Evolutionary conservation across 495 filamentous ascomycete genomes (phyloP).

Genomic region (Penicillium bialowiezense): DNA sequence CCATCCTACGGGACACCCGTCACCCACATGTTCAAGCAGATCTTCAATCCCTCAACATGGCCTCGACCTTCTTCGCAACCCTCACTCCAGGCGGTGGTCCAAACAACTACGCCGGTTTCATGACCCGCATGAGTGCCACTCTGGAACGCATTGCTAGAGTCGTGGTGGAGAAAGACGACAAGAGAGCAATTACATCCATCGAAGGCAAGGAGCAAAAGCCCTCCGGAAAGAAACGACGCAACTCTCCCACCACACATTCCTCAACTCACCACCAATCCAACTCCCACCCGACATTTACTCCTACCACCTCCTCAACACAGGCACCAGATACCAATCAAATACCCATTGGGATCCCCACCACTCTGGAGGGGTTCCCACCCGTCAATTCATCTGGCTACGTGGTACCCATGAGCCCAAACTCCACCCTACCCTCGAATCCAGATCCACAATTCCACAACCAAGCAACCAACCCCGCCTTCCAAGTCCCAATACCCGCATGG

Average conservation of each 20-base stretch:
- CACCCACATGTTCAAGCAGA: constrained; percentile 79
- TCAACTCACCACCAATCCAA: constrained; percentile 12
- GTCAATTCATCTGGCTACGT: constrained; percentile 42
- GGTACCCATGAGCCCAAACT: constrained; percentile 30
- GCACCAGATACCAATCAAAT: constrained; percentile 4
- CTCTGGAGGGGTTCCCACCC: constrained; percentile 34
- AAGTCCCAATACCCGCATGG: constrained; percentile 7
- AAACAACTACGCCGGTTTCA: constrained; percentile 77
- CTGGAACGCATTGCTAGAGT: constrained; percentile 88
- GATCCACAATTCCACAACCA: constrained; percentile 3
- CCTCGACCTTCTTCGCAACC: constrained; percentile 79
- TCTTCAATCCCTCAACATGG: constrained; percentile 78
- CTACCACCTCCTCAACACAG: neutral
- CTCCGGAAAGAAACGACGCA: constrained; percentile 11
- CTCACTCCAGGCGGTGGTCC: constrained; percentile 63
- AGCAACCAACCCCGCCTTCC: neutral
- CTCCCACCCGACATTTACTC: constrained; percentile 9
- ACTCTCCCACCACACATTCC: neutral
- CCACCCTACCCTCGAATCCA: neutral
- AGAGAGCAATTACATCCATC: constrained; percentile 23
- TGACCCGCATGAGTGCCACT: constrained; percentile 83
- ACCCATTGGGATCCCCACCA: constrained; percentile 27
- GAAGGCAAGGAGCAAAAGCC: constrained; percentile 10
- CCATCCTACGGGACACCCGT: constrained; percentile 84
- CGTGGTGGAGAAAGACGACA: constrained; percentile 83